Percentiles rank a stretch among this genome's conserved stretches.
phyloP scores from a whole-genome alignment of 192 early-diverging fungal species.

The Linnemannia elongata region DNA sequence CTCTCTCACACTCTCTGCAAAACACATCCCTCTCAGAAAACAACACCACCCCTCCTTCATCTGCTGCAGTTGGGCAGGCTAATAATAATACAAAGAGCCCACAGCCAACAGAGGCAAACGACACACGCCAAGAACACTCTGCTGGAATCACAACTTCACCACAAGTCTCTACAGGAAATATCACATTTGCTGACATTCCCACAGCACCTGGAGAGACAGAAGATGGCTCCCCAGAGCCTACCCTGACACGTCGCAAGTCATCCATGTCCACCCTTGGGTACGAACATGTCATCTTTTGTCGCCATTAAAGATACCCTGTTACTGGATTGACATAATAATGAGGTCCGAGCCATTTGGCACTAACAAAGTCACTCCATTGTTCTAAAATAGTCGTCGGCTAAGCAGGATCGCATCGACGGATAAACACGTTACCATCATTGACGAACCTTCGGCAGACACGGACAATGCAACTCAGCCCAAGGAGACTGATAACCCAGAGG shows the following conservation, averaged over 20 bases:
- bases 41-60: neutral
- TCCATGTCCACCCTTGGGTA: constrained; percentile 7
- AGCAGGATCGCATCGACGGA: constrained; percentile 25
- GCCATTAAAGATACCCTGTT: neutral
- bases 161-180: neutral
- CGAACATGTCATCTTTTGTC: neutral
- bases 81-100: neutral
- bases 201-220: neutral
- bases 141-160: neutral
- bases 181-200: neutral
- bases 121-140: neutral
- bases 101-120: neutral
- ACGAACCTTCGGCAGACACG: neutral
- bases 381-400: constrained; percentile 17
- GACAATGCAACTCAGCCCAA: neutral
- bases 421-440: constrained; percentile 53
- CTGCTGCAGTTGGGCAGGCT: neutral
- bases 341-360: neutral
- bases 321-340: neutral
- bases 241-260: constrained; percentile 11
- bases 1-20: neutral
- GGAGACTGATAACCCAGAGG: neutral
- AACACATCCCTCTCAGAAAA: neutral
- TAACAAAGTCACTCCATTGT: neutral
- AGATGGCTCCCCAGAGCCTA: neutral